A percentile compares a stretch with the other conserved stretches of the same genome.
Conservation (phyloP, 768 basidiomycete genomes). For the Auricularia sp. region DNA sequence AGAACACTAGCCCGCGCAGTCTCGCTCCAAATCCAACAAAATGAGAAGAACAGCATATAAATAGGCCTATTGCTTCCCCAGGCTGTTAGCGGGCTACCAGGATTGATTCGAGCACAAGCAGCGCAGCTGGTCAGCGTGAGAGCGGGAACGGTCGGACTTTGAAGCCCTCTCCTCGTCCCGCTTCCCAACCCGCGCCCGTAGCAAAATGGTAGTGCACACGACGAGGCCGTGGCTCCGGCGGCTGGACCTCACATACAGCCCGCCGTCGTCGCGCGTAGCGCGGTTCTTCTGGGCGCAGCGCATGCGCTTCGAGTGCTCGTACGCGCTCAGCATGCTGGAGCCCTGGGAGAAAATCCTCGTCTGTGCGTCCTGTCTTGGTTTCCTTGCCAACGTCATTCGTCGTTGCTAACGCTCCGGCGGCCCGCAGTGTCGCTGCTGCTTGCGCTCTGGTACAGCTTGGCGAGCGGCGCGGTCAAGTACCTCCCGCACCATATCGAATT, state of each 20-base stretch:
- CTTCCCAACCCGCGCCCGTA: too few relatives aligned
- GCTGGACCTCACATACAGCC: conserved; percentile 5
- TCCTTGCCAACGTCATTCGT: not conserved
- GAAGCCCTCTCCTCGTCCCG: not conserved
- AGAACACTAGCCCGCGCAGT: too few relatives aligned
- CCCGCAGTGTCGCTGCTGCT: not conserved
- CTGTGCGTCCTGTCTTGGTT: conserved; percentile 29
- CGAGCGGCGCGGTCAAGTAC: conserved; percentile 44
- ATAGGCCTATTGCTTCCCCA: too few relatives aligned
- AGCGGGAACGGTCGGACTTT: too few relatives aligned
- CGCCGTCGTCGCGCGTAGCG: conserved; percentile 12
- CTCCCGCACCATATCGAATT: conserved; percentile 47
- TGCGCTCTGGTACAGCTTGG: conserved; percentile 32
- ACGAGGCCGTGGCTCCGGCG: not conserved
- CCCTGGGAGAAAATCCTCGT: conserved; percentile 59
- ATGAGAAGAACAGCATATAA: too few relatives aligned
- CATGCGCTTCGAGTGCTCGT: conserved; percentile 49
- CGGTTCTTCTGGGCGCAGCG: conserved; percentile 41
- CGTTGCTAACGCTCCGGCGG: not conserved
- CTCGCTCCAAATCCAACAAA: too few relatives aligned
- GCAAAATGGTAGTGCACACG: conserved; percentile 1
- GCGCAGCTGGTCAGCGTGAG: too few relatives aligned
- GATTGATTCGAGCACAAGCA: too few relatives aligned
- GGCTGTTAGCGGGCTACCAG: too few relatives aligned
- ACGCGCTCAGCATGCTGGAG: conserved; percentile 51